A percentile compares a stretch with the other conserved stretches of the same genome.
Conservation (phyloP, 2,329 filamentous ascomycete genomes). For the Cyclaneusma minus region DNA sequence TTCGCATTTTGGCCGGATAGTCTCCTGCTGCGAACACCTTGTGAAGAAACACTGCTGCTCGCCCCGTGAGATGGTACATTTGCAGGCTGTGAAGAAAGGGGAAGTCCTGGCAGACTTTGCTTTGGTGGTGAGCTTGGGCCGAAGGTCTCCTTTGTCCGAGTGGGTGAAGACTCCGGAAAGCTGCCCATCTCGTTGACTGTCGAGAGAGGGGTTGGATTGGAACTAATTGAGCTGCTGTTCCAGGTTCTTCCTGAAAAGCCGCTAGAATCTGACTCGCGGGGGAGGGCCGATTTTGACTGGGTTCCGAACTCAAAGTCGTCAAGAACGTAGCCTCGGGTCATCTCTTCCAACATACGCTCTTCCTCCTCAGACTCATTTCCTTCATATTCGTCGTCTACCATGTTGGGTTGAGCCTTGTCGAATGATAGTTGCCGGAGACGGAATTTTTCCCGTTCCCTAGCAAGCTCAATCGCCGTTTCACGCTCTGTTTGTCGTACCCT, state of each 20-base stretch:
- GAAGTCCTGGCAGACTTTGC: slow-evolving; percentile 24
- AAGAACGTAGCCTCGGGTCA: slow-evolving; percentile 69
- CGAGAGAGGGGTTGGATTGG: slow-evolving; percentile 55
- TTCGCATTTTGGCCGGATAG: slow-evolving; percentile 68
- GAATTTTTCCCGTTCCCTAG: slow-evolving; percentile 42
- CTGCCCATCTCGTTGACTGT: slow-evolving; percentile 46
- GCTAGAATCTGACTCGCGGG: slow-evolving; percentile 71
- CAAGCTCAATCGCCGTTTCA: slow-evolving; percentile 47
- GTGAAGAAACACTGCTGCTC: slow-evolving; percentile 12
- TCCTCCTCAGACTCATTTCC: slow-evolving; percentile 54
- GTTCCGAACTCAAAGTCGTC: slow-evolving; percentile 69
- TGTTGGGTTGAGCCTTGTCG: slow-evolving; percentile 6
- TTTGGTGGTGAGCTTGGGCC: slow-evolving; percentile 11
- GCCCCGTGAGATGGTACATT: slow-evolving; percentile 18
- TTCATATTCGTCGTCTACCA: slow-evolving; percentile 45
- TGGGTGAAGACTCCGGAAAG: slow-evolving; percentile 12
- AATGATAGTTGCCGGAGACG: slow-evolving; percentile 13
- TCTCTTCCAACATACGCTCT: slow-evolving; percentile 69
- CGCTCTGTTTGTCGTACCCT: slow-evolving; percentile 57
- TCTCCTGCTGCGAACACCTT: slow-evolving; percentile 56
- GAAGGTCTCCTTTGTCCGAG: slow-evolving; percentile 12
- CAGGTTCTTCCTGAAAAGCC: slow-evolving; percentile 62
- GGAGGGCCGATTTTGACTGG: slow-evolving; percentile 49
- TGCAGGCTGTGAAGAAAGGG: slow-evolving; percentile 29
- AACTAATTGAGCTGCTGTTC: slow-evolving; percentile 66